Base-by-base conservation (phyloP, 805 yeast genomes). In the Starmera pachycereana region DNA sequence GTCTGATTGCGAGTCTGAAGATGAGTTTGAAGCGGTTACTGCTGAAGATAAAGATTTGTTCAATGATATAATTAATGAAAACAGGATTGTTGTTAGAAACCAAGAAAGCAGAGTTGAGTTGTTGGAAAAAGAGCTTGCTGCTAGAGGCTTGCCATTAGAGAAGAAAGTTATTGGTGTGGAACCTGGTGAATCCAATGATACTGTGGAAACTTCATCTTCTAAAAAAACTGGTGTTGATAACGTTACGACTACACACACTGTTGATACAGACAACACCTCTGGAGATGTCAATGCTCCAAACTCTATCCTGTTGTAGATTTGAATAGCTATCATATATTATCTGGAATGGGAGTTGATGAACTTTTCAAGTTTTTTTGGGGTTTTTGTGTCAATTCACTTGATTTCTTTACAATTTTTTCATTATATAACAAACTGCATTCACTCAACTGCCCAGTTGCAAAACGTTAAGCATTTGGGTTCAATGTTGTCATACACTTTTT, bases 41-140 rank as follows among this genome's bases (percentile, higher is more conserved):
- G 61, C 59, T 5, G 64, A 63, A 11, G 86, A 80, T 50, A 51
- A 62, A n/a, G 54, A 60, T 12, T 51, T 81, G 12, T 81, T 72
- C 56, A 53, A 49, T 6, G 81, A 74, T n/a, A 68, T 79, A 9
- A 65, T 78, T 13, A 49, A 52, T 8, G 89, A 81, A 46, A 81
- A 81, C 53, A 57, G 63, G 11, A 52, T 54, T 3, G 82, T 79
- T n/a, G 60, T 79, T 18, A 48, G 54, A 3, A 78, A 72, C 50
- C 80, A 78, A 51, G 43, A 53, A 10, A 61, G 64, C 32, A 59
- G 81, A 42, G 51, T 77, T 4, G 60, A 57, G 3, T 65, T 67
- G 0, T 51, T 79, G 14, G 62, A 66, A 29, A 52, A 60, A 14
- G 85, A 80, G 51, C 58, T 77, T 19, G 45, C 50, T n/a, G 52